Evolutionary conservation across 2,329 filamentous ascomycete genomes (phyloP).

Genomic region (Fonsecaea nubica): DNA sequence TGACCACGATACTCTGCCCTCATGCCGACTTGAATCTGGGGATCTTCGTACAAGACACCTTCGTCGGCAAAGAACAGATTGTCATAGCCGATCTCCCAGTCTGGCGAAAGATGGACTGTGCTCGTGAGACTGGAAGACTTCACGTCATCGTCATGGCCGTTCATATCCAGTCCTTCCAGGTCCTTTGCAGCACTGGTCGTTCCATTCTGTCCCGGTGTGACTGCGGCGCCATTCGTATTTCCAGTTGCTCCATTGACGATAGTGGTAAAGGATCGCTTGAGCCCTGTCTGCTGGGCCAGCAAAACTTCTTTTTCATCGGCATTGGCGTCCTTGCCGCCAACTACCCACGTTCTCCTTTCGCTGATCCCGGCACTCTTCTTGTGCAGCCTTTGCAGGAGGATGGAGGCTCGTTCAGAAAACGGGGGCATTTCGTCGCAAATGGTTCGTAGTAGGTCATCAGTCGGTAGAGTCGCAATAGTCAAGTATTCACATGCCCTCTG

Average conservation of each 20-base stretch:
- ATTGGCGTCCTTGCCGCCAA: conserved; percentile 96
- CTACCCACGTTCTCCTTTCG: conserved; percentile 95
- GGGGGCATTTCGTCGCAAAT: conserved; percentile 99
- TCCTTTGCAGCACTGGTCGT: conserved; percentile 66
- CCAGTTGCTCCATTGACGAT: conserved; percentile 53
- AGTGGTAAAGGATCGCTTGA: conserved; percentile 82
- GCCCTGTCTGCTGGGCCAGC: conserved; percentile 77
- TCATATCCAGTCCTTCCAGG: conserved; percentile 82
- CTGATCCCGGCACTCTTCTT: conserved; percentile 92
- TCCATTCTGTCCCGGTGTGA: conserved; percentile 24
- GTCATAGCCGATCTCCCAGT: conserved; percentile 92
- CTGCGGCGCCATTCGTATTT: conserved; percentile 48
- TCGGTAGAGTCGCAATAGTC: conserved; percentile 80
- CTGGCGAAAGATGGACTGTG: conserved; percentile 88
- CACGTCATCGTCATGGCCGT: conserved; percentile 59
- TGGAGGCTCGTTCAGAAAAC: conserved; percentile 92
- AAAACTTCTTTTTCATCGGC: conserved; percentile 78
- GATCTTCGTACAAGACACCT: conserved; percentile 92
- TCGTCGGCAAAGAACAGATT: conserved; percentile 78
- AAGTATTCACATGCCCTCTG: conserved; percentile 96
- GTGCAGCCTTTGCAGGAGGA: conserved; percentile 87
- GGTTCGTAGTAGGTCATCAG: conserved; percentile 88
- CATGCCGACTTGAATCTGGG: conserved; percentile 88
- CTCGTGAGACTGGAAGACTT: conserved; percentile 84
- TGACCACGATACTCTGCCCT: conserved; percentile 95